Evolutionary conservation across 1,284 basidiomycete genomes (phyloP), one percentile per base, ranked within the genome.

Genomic region (Malassezia yamatoensis): DNA sequence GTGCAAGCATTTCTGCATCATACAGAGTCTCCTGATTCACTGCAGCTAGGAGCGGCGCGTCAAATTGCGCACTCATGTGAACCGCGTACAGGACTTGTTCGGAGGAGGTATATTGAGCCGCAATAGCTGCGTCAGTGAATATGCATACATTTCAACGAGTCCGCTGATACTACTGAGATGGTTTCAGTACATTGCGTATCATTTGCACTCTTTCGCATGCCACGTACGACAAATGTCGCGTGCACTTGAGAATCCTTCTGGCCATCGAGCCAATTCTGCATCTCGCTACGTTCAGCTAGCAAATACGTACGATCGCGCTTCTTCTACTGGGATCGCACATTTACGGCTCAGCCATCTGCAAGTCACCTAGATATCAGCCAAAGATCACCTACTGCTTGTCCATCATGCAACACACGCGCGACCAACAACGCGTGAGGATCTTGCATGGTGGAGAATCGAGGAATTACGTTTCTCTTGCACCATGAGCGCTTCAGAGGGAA

Each of bases 301-400:
- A 9, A 16, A 12, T 8, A 37, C 46, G 44, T 48, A 53, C 45
- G 43, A 36, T 44, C 64, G 64, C 8, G 67, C 67, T 2, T 63
- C 55, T 16, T 63, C 59, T 33, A 70, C 62, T 38, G 67, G 62
- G 4, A 67, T 64, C 16, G 59, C 55, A 20, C 57, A 51, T 49
- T 59, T 62, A 13, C 67, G 61, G 34, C 67, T 70, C 38, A 70
- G 61, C 12, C 67, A 54, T 3, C 64, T 60, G 44, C 64, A 67
- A 5, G 66, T 67, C 49, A 67, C 56, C 54, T 57, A 41, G 24
- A 4, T 15, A 49, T 46, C n/a, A 34, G 42, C 36, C 16, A 9
- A 7, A 8, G 32, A 5, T 32, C 34, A 51, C 54, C 15, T 37
- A 57, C 54, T 35, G 63, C 55, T 55, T 65, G 63, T 54, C 60